Evolutionary conservation across 2,329 filamentous ascomycete genomes (phyloP), one percentile per base, ranked within the genome.

Genomic region (Phyllosticta paracitricarpa): DNA sequence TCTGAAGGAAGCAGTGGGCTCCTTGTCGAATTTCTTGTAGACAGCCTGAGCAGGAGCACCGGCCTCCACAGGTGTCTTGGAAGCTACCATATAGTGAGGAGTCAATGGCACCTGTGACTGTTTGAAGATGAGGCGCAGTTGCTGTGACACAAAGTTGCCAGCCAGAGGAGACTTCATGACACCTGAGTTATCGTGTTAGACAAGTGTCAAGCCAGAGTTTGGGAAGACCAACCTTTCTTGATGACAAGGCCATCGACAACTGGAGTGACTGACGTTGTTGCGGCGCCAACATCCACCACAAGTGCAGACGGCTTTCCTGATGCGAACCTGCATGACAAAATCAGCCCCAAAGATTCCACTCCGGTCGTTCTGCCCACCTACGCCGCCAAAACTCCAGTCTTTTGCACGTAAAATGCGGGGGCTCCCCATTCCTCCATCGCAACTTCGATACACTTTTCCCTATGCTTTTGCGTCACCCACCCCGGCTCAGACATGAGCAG

Each of bases 361-460:
- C 28, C 35, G 28, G 17, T 48, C 22, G 22, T 19, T 35, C 14
- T 8, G 51, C 61, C 61, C 56, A 78, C 79, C 63, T 77, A 82
- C 76, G 92, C 89, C 60, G 93, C 87, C 72, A 97, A 83, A 53
- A 97, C 92, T 26, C 93, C 91, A 59, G 87, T 95, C 70, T 90
- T 86, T 65, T 90, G 90, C 64, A 97, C 80, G 82, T 93, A 99
- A 75, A 97, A 97, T 4, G 94, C 94, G 19, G 94, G 94, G 61
- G 88, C 89, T 28, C 91, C 92, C 91, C 94, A 99, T 71, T 86
- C 89, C 80, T 99, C 94, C 87, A 99, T 97, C 63, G 91, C 91
- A 65, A 97, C 86, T 78, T 99, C 94, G 69, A 97, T 93, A 51
- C 88, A 87, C 82, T 94, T 96, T 78, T 99, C 94, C 63, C 95